Conservation (phyloP, 345 rosid species). For the Citrus cavaleriei region DNA sequence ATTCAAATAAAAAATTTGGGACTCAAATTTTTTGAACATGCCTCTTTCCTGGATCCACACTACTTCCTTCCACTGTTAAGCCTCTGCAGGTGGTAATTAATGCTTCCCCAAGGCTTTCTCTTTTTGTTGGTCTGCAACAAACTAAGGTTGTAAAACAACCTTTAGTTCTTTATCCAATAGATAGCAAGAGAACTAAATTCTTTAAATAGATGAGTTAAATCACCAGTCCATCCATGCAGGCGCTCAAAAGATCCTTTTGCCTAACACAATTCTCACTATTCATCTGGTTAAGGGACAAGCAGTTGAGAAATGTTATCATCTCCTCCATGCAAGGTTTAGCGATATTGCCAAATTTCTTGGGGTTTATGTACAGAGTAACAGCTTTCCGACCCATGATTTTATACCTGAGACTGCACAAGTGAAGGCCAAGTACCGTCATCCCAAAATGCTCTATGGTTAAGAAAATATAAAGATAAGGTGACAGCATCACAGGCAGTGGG, state of each 20-base stretch:
- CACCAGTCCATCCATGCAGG: constrained; percentile 75
- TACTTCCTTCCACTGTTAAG: constrained; percentile 65
- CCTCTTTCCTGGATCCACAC: background rate
- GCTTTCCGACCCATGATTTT: constrained; percentile 65
- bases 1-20: no score
- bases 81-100: constrained; percentile 87
- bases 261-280: constrained; percentile 56
- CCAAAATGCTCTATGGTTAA: background rate
- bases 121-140: constrained; percentile 49
- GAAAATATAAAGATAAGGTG: background rate
- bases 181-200: background rate
- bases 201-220: background rate
- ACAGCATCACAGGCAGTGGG: background rate
- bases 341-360: constrained; percentile 57
- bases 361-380: constrained; percentile 56
- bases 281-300: constrained; percentile 52
- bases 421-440: background rate
- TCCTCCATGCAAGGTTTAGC: constrained; percentile 82
- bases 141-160: background rate
- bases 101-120: constrained; percentile 65
- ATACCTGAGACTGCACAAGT: background rate
- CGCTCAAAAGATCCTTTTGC: constrained; percentile 52
- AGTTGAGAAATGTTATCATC: constrained; percentile 71
- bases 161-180: background rate
- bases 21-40: background rate